These are phyloP conservation scores for Monosporascus sp. DNA, from an alignment of 2,329 filamentous ascomycete species.

Conservation along the genomic window DNA sequence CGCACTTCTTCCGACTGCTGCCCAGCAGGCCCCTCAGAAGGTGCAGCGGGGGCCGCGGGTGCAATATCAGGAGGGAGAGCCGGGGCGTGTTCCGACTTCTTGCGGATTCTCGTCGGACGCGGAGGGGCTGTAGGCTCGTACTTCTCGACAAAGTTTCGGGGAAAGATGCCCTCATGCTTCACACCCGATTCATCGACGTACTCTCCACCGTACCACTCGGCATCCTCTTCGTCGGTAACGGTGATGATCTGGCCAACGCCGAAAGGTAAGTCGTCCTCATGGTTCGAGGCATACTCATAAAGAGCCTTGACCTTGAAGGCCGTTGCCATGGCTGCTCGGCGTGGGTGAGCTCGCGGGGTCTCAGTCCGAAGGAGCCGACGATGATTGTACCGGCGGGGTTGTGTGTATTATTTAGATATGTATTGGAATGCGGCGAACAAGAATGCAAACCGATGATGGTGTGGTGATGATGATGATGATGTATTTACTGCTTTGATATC, in stretches of 20 bases:
- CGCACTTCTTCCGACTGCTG: constrained; percentile 11
- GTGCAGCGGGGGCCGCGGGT: constrained; percentile 24
- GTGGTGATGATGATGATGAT: background rate
- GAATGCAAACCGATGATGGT: background rate
- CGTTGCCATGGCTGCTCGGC: constrained; percentile 56
- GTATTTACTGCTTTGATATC: background rate
- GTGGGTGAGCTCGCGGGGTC: constrained; percentile 2
- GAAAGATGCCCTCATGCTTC: constrained; percentile 83
- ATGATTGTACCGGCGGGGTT: background rate
- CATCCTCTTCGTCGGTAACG: constrained; percentile 87
- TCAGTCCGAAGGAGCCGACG: background rate
- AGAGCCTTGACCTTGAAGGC: constrained; percentile 93
- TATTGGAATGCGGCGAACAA: background rate
- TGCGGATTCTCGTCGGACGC: constrained; percentile 71
- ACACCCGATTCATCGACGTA: constrained; percentile 71
- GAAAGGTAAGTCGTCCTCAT: constrained; percentile 94
- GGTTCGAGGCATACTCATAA: constrained; percentile 87
- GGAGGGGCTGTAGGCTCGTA: constrained; percentile 89
- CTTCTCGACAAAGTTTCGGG: constrained; percentile 94
- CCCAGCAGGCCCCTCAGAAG: constrained; percentile 19
- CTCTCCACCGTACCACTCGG: constrained; percentile 89
- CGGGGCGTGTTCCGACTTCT: constrained; percentile 44
- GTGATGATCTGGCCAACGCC: constrained; percentile 81
- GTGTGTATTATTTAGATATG: background rate
- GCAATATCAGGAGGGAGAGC: constrained; percentile 32